Percentiles rank a stretch among this genome's conserved stretches.
phyloP scores from a whole-genome alignment of 352 stramenopile species.

The Globisporangium paddicum region DNA sequence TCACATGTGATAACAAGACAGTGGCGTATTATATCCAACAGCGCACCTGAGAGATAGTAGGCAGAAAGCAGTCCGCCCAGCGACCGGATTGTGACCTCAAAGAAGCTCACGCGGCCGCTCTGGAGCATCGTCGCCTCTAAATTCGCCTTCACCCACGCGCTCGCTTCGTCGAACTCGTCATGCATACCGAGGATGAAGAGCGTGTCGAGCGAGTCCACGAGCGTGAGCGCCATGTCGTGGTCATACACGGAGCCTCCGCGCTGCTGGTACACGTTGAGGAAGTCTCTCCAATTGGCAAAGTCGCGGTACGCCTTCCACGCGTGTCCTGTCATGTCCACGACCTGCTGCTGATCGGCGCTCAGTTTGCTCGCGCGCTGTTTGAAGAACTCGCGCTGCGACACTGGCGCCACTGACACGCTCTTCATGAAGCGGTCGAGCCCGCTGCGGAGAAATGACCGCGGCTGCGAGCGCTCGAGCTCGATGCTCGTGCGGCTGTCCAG shows the following conservation, averaged over 20 bases:
- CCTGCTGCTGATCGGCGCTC: conserved; percentile 34
- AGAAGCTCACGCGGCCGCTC: conserved; percentile 41
- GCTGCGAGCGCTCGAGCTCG: background rate
- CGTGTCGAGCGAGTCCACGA: conserved; percentile 66
- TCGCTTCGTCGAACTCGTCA: conserved; percentile 60
- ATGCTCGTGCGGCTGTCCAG: background rate
- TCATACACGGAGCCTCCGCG: conserved; percentile 22
- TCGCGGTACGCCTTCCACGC: conserved; percentile 49
- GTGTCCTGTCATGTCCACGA: conserved; percentile 51
- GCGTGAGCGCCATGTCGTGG: conserved; percentile 63
- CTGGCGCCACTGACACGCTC: background rate
- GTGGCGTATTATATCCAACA: too few relatives aligned
- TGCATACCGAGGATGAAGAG: conserved; percentile 58
- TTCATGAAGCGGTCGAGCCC: conserved; percentile 1
- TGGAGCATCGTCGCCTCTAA: conserved; percentile 29
- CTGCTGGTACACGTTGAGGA: conserved; percentile 25
- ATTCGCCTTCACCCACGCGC: conserved; percentile 44
- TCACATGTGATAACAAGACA: too few relatives aligned
- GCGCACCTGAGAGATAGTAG: conserved; percentile 36
- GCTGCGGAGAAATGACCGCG: background rate
- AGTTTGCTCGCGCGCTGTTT: conserved; percentile 14
- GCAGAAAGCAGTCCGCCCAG: conserved; percentile 53
- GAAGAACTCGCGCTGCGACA: conserved; percentile 22
- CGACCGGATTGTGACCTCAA: conserved; percentile 56
- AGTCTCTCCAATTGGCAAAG: conserved; percentile 34